Conservation (phyloP, 352 stramenopile genomes). For the Phytopythium aichiense region DNA sequence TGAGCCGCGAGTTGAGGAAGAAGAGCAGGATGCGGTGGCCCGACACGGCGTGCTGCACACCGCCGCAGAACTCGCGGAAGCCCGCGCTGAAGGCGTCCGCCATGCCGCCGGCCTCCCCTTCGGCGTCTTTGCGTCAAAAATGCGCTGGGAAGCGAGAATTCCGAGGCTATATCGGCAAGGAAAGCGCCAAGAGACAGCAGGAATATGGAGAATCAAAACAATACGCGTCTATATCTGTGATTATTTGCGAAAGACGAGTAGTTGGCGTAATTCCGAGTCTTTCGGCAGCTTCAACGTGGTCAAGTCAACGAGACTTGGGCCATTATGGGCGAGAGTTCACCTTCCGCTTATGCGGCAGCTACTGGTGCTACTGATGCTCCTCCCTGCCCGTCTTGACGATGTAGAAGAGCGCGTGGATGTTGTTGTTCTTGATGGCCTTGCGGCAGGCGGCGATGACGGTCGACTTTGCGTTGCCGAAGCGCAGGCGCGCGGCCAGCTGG, state of each 20-base stretch:
- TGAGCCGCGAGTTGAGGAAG: constrained; percentile 81
- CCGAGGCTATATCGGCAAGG: not conserved
- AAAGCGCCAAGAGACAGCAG: not conserved
- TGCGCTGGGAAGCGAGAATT: not conserved
- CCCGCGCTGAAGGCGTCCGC: constrained; percentile 49
- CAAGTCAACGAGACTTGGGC: too few species aligned
- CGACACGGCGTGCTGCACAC: constrained; percentile 83
- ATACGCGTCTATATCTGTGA: not conserved
- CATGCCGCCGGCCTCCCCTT: constrained; percentile 13
- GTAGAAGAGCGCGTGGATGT: constrained; percentile 83
- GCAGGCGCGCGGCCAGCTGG: constrained; percentile 83
- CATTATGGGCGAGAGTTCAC: too few species aligned
- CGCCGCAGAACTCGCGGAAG: constrained; percentile 82
- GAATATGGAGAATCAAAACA: not conserved
- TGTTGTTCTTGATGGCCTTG: constrained; percentile 90
- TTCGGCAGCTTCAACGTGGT: not conserved
- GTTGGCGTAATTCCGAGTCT: not conserved
- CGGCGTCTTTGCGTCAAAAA: not conserved
- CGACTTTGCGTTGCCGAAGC: constrained; percentile 82
- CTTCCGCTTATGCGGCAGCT: too few species aligned
- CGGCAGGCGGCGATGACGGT: constrained; percentile 79
- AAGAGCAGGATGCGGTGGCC: constrained; percentile 84
- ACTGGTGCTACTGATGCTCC: constrained; percentile 46
- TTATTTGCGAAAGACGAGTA: not conserved
- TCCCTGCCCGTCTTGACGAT: constrained; percentile 84